Conservation (phyloP, 352 stramenopile species). For the Globisporangium rhizosaccharum region DNA sequence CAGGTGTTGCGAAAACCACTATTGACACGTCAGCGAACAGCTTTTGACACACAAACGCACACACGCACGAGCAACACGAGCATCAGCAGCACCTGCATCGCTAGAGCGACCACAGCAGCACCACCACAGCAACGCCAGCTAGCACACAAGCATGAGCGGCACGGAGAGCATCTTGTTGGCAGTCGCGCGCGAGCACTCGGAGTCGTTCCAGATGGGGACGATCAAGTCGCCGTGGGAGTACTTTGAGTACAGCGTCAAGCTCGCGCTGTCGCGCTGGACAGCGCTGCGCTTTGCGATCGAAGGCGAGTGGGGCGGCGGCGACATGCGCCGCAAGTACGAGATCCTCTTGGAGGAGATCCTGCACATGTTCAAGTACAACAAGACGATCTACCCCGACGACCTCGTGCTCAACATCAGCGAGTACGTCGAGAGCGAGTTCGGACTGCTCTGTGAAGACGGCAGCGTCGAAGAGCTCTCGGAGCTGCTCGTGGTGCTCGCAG, state of each 20-base stretch:
- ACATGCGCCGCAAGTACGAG: slow-evolving; percentile 78
- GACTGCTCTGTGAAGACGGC: slow-evolving; percentile 71
- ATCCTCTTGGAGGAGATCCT: slow-evolving; percentile 76
- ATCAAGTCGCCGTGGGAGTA: slow-evolving; percentile 78
- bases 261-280: slow-evolving; percentile 73
- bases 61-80: slow-evolving; percentile 1
- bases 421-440: slow-evolving; percentile 76
- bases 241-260: slow-evolving; percentile 80
- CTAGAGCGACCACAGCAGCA: too few species aligned
- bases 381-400: slow-evolving; percentile 57
- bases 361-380: slow-evolving; percentile 80
- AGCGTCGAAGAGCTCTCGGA: slow-evolving; percentile 68
- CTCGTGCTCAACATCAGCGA: slow-evolving; percentile 61
- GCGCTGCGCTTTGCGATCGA: slow-evolving; percentile 81
- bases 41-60: slow-evolving; percentile 1
- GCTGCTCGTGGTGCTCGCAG: slow-evolving; percentile 54
- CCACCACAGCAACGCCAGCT: too few species aligned
- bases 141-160: slow-evolving; percentile 27
- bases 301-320: slow-evolving; percentile 76
- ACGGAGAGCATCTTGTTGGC: slow-evolving; percentile 49
- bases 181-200: slow-evolving; percentile 48
- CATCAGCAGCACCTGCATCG: slow-evolving; percentile 5
- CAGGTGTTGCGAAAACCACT: background rate
- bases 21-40: slow-evolving; percentile 1
- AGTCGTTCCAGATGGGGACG: slow-evolving; percentile 38